Percentiles rank a stretch among this genome's conserved stretches.
Evolutionary conservation across 768 basidiomycete species (phyloP).

Genomic region (Russula sp.): DNA sequence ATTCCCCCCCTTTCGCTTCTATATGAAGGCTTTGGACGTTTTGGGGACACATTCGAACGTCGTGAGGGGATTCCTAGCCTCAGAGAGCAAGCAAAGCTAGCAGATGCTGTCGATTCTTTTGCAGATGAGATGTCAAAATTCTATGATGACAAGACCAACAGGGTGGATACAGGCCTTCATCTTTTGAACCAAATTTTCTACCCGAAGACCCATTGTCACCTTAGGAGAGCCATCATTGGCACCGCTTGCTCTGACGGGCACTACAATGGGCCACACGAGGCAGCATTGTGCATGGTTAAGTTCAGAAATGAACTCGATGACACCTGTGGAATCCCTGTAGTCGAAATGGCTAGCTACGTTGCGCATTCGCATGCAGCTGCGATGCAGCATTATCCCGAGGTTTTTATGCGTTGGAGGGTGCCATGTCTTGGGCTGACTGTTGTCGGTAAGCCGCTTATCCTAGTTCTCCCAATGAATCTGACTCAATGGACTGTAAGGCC

Average conservation of each 20-base stretch:
- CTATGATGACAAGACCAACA: background rate
- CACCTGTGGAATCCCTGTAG: background rate
- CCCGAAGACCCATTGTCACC: background rate
- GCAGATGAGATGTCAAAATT: background rate
- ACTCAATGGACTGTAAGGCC: background rate
- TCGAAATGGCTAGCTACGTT: background rate
- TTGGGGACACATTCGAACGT: too few species aligned
- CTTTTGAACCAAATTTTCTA: background rate
- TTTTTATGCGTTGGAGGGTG: background rate
- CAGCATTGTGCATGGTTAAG: background rate
- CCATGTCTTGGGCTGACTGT: background rate
- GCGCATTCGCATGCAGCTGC: background rate
- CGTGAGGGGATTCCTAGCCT: background rate
- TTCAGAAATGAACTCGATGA: background rate
- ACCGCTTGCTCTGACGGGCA: background rate
- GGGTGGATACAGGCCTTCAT: background rate
- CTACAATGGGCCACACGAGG: background rate
- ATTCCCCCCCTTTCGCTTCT: too few species aligned
- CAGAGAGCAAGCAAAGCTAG: background rate
- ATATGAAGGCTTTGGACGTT: too few species aligned
- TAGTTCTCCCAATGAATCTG: background rate
- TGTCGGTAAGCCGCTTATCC: background rate
- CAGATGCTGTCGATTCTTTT: background rate
- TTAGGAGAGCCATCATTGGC: background rate
- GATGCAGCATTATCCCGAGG: background rate